phyloP scores from a whole-genome alignment of 768 basidiomycete species.

The Coprinopsis strossmayeri region DNA sequence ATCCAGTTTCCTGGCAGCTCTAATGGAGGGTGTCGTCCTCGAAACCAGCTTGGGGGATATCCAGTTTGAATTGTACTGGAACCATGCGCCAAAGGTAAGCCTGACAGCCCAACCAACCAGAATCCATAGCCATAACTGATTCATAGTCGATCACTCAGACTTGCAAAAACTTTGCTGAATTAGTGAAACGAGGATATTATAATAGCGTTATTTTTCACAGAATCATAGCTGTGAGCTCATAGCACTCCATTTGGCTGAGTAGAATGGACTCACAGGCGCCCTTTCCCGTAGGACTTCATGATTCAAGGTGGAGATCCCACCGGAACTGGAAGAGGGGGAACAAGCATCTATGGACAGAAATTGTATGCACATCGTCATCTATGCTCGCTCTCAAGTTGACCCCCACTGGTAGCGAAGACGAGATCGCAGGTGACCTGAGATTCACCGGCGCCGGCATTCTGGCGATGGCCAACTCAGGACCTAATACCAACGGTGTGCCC shows the following conservation, averaged over 20 bases:
- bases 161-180: slow-evolving; percentile 91
- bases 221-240: slow-evolving; percentile 65
- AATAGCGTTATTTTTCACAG: slow-evolving; percentile 88
- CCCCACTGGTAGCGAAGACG: slow-evolving; percentile 56
- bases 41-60: slow-evolving; percentile 85
- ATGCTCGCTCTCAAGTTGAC: neutral
- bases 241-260: neutral
- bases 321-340: slow-evolving; percentile 89
- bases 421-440: slow-evolving; percentile 82
- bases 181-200: slow-evolving; percentile 90
- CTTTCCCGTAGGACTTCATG: slow-evolving; percentile 77
- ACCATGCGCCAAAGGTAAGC: slow-evolving; percentile 71
- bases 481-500: slow-evolving; percentile 76
- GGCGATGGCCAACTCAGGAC: slow-evolving; percentile 96
- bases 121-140: slow-evolving; percentile 14
- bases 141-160: slow-evolving; percentile 54
- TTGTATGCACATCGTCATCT: slow-evolving; percentile 46
- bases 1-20: neutral
- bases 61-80: slow-evolving; percentile 87
- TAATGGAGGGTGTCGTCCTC: slow-evolving; percentile 55
- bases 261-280: neutral
- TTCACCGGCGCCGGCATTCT: slow-evolving; percentile 97
- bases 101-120: neutral
- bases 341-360: slow-evolving; percentile 83
- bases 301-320: slow-evolving; percentile 95